Evolutionary conservation across 345 rosid genomes (phyloP).

Genomic region (Rhodomyrtus tomentosa): DNA sequence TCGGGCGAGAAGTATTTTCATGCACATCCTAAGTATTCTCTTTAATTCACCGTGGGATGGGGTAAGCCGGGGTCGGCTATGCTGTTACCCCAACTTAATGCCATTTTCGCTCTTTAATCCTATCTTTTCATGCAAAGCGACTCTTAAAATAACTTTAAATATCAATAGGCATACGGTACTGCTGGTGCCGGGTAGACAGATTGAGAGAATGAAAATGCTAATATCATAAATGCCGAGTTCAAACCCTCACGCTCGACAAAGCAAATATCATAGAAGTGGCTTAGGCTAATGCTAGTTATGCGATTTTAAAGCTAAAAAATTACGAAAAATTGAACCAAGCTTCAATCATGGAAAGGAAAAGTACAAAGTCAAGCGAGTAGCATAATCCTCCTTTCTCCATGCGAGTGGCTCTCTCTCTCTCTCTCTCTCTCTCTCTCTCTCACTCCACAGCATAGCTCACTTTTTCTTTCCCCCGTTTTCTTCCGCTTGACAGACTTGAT

Average conservation of each 20-base stretch:
- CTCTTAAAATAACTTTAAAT: not conserved
- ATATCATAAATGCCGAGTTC: too few species aligned
- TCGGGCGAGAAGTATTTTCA: too few species aligned
- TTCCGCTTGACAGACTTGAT: not conserved
- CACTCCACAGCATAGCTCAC: too few species aligned
- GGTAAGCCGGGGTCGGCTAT: too few species aligned
- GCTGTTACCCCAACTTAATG: not conserved
- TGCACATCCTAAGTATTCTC: too few species aligned
- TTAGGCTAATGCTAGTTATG: not conserved
- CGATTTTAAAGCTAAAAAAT: not conserved
- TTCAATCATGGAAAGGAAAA: not conserved
- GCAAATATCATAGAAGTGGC: too few species aligned
- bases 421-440: too few species aligned
- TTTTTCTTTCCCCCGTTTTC: not conserved
- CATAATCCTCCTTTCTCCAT: not conserved
- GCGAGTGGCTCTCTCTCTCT: not conserved
- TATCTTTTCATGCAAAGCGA: not conserved
- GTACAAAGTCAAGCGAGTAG: not conserved
- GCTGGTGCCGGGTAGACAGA: too few species aligned
- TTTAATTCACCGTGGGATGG: too few species aligned
- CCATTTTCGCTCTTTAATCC: not conserved
- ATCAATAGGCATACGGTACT: too few species aligned
- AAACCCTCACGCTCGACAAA: fast-evolving
- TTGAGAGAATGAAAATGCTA: fast-evolving
- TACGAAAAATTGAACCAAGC: not conserved